Evolutionary conservation across 805 yeast genomes (phyloP).

Genomic region (Diddensiella caesifluorescens): DNA sequence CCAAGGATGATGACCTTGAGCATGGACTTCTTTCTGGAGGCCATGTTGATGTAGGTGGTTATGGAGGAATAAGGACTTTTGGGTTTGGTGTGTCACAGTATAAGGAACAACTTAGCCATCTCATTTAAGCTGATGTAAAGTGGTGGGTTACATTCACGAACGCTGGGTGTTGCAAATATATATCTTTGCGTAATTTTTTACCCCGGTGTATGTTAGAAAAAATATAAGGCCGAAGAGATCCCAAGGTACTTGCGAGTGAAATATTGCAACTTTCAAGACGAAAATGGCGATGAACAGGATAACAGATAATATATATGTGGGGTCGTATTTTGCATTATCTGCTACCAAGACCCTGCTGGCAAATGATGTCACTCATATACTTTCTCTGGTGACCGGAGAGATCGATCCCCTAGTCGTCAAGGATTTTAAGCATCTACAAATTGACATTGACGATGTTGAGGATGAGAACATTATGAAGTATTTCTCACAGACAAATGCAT

Average conservation of each 20-base stretch:
- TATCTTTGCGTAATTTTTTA: too few relatives aligned
- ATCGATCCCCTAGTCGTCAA: slow-evolving; percentile 48
- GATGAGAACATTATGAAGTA: slow-evolving; percentile 58
- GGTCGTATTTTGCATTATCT: slow-evolving; percentile 63
- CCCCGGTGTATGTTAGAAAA: too few relatives aligned
- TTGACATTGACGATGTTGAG: slow-evolving; percentile 69
- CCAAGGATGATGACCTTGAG: slow-evolving; percentile 84
- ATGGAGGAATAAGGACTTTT: too few relatives aligned
- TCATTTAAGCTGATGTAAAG: too few relatives aligned
- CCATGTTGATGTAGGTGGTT: too few relatives aligned
- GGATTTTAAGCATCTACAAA: slow-evolving; percentile 41
- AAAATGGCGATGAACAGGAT: slow-evolving; percentile 20
- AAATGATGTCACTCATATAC: slow-evolving; percentile 61
- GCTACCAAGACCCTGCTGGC: slow-evolving; percentile 46
- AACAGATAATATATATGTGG: slow-evolving; percentile 48
- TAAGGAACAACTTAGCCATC: too few relatives aligned
- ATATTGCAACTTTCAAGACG: too few relatives aligned
- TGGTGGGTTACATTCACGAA: too few relatives aligned
- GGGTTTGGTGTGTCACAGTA: too few relatives aligned
- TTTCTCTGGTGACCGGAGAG: slow-evolving; percentile 63
- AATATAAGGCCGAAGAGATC: too few relatives aligned
- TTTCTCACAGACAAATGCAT: slow-evolving; percentile 56
- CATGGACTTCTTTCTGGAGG: slow-evolving; percentile 35
- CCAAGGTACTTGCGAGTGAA: too few relatives aligned
- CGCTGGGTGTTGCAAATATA: too few relatives aligned